Evolutionary conservation across 805 yeast genomes (phyloP), one percentile per base, ranked within the genome.

Genomic region (Pichia manshurica): DNA sequence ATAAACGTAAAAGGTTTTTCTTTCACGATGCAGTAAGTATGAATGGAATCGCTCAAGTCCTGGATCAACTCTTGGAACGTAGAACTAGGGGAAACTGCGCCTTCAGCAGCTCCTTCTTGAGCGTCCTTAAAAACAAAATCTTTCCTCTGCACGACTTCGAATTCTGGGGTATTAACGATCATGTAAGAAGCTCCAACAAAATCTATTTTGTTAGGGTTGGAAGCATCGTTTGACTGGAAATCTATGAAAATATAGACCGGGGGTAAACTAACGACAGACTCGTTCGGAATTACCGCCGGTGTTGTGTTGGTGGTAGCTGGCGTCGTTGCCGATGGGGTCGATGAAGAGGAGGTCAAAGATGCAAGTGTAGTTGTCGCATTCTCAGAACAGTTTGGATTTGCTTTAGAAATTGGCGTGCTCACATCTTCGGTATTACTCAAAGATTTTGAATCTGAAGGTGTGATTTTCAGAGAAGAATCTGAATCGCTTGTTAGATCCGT

Each of bases 1-100:
- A 88, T 81, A 55, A 88, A 78, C 3, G 81, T 70, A 61, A 86
- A 82, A 35, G 80, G 81, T 42, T 65, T 62, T 22, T 49, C 52
- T 15, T 45, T 46, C 17, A 42, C 35, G 29, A 49, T 49, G 25
- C 44, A 44, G 31, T 33, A 7, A 12, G 29, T 25, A 29, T 49
- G 40, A 25, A 48, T 48, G 8, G 52, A 41, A 16, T 49, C 52
- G 13, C 39, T 48, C 16, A 49, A 34, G 10, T 32, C n/a, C 35
- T 49, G 41, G 16, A 49, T 45, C 8, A 41, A 41, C 15, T 31
- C 16, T 20, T 42, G 47, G 28, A 49, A 42, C 13, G 35, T 15
- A 9, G 39, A 33, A 10, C 7, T 10, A 8, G 7, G 29, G 10
- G 29, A 7, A 25, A 8, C 29, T 8, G 29, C 29, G 3, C 5